These are phyloP conservation scores for Camelina neglecta DNA, from an alignment of 345 rosid genomes.

Conservation along the genomic window DNA sequence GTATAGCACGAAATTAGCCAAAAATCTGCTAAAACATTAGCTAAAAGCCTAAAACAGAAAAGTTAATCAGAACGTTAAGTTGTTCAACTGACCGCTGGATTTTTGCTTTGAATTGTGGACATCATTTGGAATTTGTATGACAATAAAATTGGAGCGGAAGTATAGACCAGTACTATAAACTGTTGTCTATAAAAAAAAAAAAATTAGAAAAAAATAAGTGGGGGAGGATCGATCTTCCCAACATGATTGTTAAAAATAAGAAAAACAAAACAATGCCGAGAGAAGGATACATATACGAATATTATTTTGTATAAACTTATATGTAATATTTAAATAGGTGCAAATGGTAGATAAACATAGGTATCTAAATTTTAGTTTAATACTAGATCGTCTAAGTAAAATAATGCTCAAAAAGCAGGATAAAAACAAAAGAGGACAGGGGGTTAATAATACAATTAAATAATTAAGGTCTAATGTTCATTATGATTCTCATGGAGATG, in stretches of 20 bases:
- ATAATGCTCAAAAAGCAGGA: background rate
- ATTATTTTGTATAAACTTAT: background rate
- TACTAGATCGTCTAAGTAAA: background rate
- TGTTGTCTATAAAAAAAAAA: no score
- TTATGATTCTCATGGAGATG: conserved; percentile 24
- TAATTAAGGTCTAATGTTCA: conserved; percentile 16
- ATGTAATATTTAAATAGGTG: background rate
- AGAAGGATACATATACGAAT: background rate
- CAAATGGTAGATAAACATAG: background rate
- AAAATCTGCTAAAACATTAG: no score
- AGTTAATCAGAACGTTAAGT: background rate
- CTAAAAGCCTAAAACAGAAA: no score
- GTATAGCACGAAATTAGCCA: background rate
- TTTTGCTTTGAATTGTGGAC: background rate
- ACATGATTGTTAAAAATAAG: background rate
- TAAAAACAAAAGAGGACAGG: conserved; percentile 14
- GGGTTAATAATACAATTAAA: conserved; percentile 6
- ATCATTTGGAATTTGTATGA: no score
- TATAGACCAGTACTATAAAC: no score
- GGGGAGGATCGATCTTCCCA: background rate
- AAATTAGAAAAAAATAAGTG: no score
- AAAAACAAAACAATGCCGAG: background rate
- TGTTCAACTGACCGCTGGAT: background rate
- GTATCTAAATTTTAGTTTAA: background rate
- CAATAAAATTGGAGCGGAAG: no score